A percentile compares a stretch with the other conserved stretches of the same genome.
Conservation (phyloP, 352 stramenopile genomes). For the Globisporangium iwayamae region DNA sequence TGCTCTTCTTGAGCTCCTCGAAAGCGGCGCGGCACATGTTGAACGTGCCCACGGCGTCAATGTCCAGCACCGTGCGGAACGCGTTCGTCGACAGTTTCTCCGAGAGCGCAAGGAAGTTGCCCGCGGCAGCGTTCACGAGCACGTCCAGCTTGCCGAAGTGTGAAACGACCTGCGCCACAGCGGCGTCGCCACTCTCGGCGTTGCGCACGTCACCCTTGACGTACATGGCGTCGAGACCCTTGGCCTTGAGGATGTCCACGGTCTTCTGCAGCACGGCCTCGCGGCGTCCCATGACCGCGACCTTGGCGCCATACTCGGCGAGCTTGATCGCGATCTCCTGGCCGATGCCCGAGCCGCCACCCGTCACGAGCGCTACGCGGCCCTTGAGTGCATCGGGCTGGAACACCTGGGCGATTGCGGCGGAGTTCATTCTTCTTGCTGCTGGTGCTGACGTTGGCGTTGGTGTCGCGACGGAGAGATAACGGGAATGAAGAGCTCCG, state of each 20-base stretch:
- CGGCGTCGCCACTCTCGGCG: slow-evolving; percentile 65
- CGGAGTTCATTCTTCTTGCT: slow-evolving; percentile 39
- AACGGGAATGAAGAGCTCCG: background rate
- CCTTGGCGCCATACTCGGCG: slow-evolving; percentile 88
- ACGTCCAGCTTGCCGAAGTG: slow-evolving; percentile 89
- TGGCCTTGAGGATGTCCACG: slow-evolving; percentile 39
- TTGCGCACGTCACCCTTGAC: slow-evolving; percentile 86
- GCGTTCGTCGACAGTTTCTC: slow-evolving; percentile 90
- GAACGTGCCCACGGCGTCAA: slow-evolving; percentile 95
- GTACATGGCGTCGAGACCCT: slow-evolving; percentile 48
- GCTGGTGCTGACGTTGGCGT: background rate
- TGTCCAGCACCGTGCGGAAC: slow-evolving; percentile 96
- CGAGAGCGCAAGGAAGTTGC: slow-evolving; percentile 91
- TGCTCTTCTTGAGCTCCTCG: slow-evolving; percentile 59
- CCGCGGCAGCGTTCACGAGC: slow-evolving; percentile 92
- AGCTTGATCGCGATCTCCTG: slow-evolving; percentile 93
- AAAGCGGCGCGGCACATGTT: slow-evolving; percentile 94
- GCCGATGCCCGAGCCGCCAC: slow-evolving; percentile 92
- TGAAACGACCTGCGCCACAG: slow-evolving; percentile 70
- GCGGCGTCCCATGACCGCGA: slow-evolving; percentile 93
- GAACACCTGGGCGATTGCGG: slow-evolving; percentile 52
- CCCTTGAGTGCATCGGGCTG: slow-evolving; percentile 43
- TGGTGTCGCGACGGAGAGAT: background rate
- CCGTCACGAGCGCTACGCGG: slow-evolving; percentile 90
- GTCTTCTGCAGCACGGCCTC: slow-evolving; percentile 88